Percentiles rank a stretch among this genome's conserved stretches.
Evolutionary conservation across 148 eudicot genomes (phyloP).

Genomic region (Heliamphora exappendiculata): DNA sequence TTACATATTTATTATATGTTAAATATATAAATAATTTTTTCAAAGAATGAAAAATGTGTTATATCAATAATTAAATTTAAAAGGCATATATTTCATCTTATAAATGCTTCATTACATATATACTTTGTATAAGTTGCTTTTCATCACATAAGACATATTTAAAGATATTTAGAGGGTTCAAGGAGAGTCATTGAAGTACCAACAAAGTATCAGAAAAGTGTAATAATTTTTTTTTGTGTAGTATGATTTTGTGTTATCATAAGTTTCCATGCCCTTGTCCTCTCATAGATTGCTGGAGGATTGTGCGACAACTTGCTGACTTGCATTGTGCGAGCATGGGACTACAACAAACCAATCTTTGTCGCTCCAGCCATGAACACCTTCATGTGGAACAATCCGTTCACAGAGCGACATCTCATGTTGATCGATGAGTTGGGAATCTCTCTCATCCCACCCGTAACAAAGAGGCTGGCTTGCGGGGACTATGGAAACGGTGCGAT

Average conservation of each 20-base stretch:
- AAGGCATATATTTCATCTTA: too few relatives aligned
- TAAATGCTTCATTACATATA: too few relatives aligned
- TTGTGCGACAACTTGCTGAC: slow-evolving; percentile 91
- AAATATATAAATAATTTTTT: too few relatives aligned
- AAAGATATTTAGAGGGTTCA: too few relatives aligned
- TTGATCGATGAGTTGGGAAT: slow-evolving; percentile 74
- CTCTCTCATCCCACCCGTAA: slow-evolving; percentile 72
- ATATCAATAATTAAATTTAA: too few relatives aligned
- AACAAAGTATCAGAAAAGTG: too few relatives aligned
- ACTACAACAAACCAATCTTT: slow-evolving; percentile 78
- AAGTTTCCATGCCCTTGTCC: background rate
- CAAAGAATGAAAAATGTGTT: too few relatives aligned
- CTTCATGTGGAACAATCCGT: slow-evolving; percentile 90
- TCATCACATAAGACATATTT: too few relatives aligned
- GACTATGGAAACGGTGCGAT: slow-evolving; percentile 94
- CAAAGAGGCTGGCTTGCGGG: slow-evolving; percentile 88
- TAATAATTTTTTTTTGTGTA: background rate
- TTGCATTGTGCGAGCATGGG: slow-evolving; percentile 89
- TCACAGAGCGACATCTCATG: slow-evolving; percentile 83
- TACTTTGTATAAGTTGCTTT: too few relatives aligned
- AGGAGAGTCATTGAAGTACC: too few relatives aligned
- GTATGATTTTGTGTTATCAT: background rate
- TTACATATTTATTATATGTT: too few relatives aligned
- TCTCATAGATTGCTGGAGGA: slow-evolving; percentile 77
- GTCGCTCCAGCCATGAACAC: slow-evolving; percentile 98